Conservation (phyloP, 2,329 filamentous ascomycete species). For the Aspergillus sp. region DNA sequence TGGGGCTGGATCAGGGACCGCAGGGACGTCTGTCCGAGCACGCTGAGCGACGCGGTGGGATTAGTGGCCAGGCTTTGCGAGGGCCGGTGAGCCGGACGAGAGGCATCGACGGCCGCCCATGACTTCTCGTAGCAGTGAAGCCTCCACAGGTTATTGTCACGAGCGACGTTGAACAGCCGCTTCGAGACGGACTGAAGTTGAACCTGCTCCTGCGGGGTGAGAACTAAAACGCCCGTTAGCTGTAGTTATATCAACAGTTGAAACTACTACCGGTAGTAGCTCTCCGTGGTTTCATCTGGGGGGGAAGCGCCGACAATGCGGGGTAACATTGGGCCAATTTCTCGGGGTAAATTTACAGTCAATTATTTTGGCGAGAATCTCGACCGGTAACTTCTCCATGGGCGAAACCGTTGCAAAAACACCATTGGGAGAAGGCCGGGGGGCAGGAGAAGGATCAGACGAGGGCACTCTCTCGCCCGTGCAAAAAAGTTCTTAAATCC, state of each 20-base stretch:
- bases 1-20: conserved; percentile 36
- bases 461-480: not conserved
- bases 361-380: conserved; percentile 64
- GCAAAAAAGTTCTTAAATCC: not conserved
- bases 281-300: conserved; percentile 4
- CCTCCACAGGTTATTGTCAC: conserved; percentile 77
- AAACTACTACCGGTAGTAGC: too few species aligned
- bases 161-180: conserved; percentile 63
- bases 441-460: not conserved
- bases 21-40: conserved; percentile 32
- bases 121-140: conserved; percentile 71
- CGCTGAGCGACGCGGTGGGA: conserved; percentile 32
- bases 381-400: conserved; percentile 61
- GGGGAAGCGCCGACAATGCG: not conserved
- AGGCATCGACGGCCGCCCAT: conserved; percentile 56
- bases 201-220: conserved; percentile 65
- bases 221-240: conserved; percentile 46
- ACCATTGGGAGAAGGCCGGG: conserved; percentile 28
- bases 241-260: conserved; percentile 4
- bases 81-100: conserved; percentile 19
- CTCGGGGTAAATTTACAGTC: conserved; percentile 50
- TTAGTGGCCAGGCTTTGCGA: conserved; percentile 52
- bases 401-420: conserved; percentile 15
- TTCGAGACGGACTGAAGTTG: conserved; percentile 68
- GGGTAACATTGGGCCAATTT: not conserved